Evolutionary conservation across 768 basidiomycete genomes (phyloP), one percentile per base, ranked within the genome.

Genomic region (Cyclocybe cylindracea): DNA sequence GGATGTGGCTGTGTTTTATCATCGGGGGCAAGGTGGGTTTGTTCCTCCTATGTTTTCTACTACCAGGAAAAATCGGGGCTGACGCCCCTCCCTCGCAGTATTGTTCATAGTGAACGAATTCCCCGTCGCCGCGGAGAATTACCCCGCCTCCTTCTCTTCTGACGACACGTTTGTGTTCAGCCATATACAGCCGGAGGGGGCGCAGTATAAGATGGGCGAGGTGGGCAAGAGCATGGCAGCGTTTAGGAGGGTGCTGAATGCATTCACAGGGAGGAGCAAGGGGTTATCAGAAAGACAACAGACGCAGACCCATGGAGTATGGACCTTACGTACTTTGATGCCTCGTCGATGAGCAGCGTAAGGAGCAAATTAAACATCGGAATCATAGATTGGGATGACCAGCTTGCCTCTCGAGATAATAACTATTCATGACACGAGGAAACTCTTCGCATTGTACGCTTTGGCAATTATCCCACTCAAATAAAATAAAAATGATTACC

Each of bases 1-100:
- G 43, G 95, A 98, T 70, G 87, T 96, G 0, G 96, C 98, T 69
- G 93, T 97, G 50, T 98, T 92, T 76, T 99, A 99, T 71, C 97
- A 99, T 68, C 92, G 95, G 60, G 97, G 96, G 40, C 97, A 99
- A 78, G 91, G 91, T 16, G 16, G 16, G 16, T 16, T 16, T 16
- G 1, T 16, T 16, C 16, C 16, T 16, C 16, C 16, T 1, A 16
- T 16, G 16, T 16, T 16, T 16, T 16, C 1, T 16, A 16, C 16
- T 16, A 16, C 16, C 16, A 16, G 16, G 16, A 16, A 1, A 16
- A 16, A 1, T 16, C 16, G 16, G 16, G 16, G 16, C 16, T 16
- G 16, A 16, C 16, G 16, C 16, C 16, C 16, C 16, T 16, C 16
- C 16, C 16, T 16, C 16, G 9, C 53, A 92, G 95, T 98, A 36